Base-by-base conservation (phyloP, 225 moss, liverwort and hornwort species). In the Marchantia paleacea region DNA sequence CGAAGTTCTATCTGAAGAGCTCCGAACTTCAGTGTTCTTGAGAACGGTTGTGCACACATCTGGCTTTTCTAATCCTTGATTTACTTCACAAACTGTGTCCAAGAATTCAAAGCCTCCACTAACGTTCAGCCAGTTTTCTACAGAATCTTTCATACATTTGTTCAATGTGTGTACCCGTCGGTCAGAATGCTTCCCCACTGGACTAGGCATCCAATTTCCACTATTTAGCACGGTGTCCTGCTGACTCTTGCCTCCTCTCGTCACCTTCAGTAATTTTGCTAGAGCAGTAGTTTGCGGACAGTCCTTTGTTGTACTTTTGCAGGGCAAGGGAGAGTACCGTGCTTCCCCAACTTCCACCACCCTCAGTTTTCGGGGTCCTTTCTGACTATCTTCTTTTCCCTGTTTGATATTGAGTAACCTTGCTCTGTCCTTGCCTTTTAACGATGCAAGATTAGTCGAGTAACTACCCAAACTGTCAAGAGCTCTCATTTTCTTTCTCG, bases 51-150 rank as follows among this genome's bases (percentile, higher is more conserved):
- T 24, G 8, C 31, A 31, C 20, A 20, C 30, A 15, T 75, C 30
- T 31, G 31, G 16, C 55, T 39, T 28, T 75, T 11, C 22, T 0
- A 49, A 22, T 2, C 31, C 51, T 72, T 51, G 22, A 2, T 61
- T 18, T 10, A 73, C 77, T 58, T 78, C 73, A 53, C 55, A 75
- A 66, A 31, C 18, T 31, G n/a, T 49, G n/a, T 84, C 82, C 78
- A 87, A 52, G 73, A 70, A 87, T 20, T 87, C 87, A 73, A 87
- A 84, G 28, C 84, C 87, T 53, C 87, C 87, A 77, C 87, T 87
- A 8, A 78, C 73, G 61, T 80, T 75, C 22, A 87, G 14, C 87
- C 87, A 87, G 25, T 82, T 80, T 69, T 84, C 87, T 52, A 73
- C 65, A 10, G 87, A 87, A 48, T 65, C 73, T 81, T 78, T 73